Evolutionary conservation across 192 early-diverging fungal species (phyloP).

Genomic region (Backusella sp.): DNA sequence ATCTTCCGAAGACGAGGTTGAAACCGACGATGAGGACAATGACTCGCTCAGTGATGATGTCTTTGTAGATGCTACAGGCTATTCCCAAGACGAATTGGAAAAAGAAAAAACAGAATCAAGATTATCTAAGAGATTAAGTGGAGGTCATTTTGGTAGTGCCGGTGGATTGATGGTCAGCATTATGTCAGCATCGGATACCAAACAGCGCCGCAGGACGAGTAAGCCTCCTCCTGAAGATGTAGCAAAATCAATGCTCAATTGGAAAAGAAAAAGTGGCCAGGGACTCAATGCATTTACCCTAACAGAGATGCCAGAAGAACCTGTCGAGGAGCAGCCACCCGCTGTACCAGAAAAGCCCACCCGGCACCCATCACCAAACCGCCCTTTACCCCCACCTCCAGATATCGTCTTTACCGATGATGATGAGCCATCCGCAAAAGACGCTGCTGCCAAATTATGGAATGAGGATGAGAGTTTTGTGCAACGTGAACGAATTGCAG

Average conservation of each 20-base stretch:
- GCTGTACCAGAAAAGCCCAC: not conserved
- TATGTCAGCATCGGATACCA: constrained; percentile 9
- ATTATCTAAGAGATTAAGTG: constrained; percentile 36
- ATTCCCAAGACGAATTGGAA: constrained; percentile 32
- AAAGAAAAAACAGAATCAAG: constrained; percentile 18
- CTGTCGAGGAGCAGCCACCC: not conserved
- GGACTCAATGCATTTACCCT: not conserved
- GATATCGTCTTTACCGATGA: not conserved
- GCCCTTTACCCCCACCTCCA: constrained; percentile 15
- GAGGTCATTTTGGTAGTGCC: constrained; percentile 40
- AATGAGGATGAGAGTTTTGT: constrained; percentile 47
- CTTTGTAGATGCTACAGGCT: constrained; percentile 37
- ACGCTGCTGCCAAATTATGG: constrained; percentile 25
- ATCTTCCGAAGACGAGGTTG: constrained; percentile 11
- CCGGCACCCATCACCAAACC: not conserved
- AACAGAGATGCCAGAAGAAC: not conserved
- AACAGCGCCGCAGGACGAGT: not conserved
- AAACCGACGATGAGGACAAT: constrained; percentile 15
- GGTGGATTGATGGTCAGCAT: constrained; percentile 38
- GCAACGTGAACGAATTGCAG: constrained; percentile 42
- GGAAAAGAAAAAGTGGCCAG: constrained; percentile 12
- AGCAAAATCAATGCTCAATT: constrained; percentile 18
- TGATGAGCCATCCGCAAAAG: constrained; percentile 20
- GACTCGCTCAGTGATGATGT: constrained; percentile 2
- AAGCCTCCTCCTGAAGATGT: constrained; percentile 19